phyloP scores from a whole-genome alignment of 495 filamentous ascomycete species.

The Pseudomonodictys pantanalensis region DNA sequence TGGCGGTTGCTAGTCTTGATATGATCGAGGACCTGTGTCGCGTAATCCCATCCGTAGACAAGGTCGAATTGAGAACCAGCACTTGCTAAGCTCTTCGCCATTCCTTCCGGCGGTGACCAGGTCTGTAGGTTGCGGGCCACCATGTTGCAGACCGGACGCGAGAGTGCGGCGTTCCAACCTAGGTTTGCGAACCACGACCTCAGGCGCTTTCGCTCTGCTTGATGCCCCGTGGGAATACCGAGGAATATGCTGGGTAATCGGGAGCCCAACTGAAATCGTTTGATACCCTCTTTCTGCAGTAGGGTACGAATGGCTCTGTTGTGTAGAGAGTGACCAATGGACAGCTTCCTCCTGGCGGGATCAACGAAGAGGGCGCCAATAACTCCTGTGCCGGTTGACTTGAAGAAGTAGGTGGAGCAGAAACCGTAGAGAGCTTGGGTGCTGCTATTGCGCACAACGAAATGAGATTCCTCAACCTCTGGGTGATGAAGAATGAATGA shows the following conservation, averaged over 20 bases:
- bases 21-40: slow-evolving; percentile 71
- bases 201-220: slow-evolving; percentile 48
- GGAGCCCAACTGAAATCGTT: slow-evolving; percentile 74
- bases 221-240: slow-evolving; percentile 64
- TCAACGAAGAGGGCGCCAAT: slow-evolving; percentile 82
- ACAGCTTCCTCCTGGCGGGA: slow-evolving; percentile 74
- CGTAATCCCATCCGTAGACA: slow-evolving; percentile 73
- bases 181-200: slow-evolving; percentile 65
- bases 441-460: slow-evolving; percentile 86
- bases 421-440: slow-evolving; percentile 86
- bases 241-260: slow-evolving; percentile 75
- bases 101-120: slow-evolving; percentile 72
- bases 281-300: slow-evolving; percentile 64
- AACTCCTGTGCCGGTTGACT: slow-evolving; percentile 65
- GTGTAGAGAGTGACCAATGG: slow-evolving; percentile 81
- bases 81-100: slow-evolving; percentile 66
- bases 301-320: slow-evolving; percentile 72
- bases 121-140: slow-evolving; percentile 61
- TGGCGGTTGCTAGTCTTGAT: slow-evolving; percentile 71
- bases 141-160: slow-evolving; percentile 63
- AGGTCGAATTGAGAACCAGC: slow-evolving; percentile 72
- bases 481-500: slow-evolving; percentile 69
- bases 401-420: slow-evolving; percentile 78
- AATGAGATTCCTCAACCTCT: slow-evolving; percentile 73
- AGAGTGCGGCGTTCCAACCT: slow-evolving; percentile 65